A percentile compares a stretch with the other conserved stretches of the same genome.
phyloP scores from a whole-genome alignment of 495 filamentous ascomycete genomes.

The Talaromyces liani region DNA sequence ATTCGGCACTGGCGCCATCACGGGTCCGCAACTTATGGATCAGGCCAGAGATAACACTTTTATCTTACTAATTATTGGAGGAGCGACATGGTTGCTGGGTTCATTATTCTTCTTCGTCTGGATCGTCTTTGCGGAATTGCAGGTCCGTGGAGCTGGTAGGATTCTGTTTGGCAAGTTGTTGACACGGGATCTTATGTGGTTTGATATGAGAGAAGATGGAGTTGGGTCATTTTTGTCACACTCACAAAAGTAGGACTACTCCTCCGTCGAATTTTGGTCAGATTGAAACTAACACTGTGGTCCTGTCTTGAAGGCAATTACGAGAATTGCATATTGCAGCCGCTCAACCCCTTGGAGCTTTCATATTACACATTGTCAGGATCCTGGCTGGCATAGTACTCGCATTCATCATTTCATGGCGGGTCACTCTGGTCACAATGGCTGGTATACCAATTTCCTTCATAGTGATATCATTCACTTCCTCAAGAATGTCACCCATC shows the following conservation, averaged over 20 bases:
- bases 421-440: conserved; percentile 75
- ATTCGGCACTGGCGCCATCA: conserved; percentile 52
- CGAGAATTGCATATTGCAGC: conserved; percentile 75
- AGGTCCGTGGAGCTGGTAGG: conserved; percentile 57
- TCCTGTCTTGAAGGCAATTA: conserved; percentile 50
- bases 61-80: conserved; percentile 53
- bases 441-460: conserved; percentile 65
- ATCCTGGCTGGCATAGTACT: conserved; percentile 56
- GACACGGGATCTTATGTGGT: conserved; percentile 73
- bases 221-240: conserved; percentile 62
- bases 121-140: conserved; percentile 72
- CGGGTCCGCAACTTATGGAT: conserved; percentile 39
- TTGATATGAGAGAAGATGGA: conserved; percentile 64
- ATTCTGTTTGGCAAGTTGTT: conserved; percentile 61
- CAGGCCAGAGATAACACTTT: conserved; percentile 51
- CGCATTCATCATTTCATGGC: conserved; percentile 75
- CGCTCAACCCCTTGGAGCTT: conserved; percentile 68
- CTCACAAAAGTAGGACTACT: conserved; percentile 61
- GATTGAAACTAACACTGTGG: neutral
- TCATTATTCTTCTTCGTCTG: conserved; percentile 59
- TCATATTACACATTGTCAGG: conserved; percentile 54
- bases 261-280: neutral
- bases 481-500: conserved; percentile 51
- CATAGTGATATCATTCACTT: conserved; percentile 49
- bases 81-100: conserved; percentile 56